Conservation (phyloP, 2,329 filamentous ascomycete species). For the Tolypocladium tropicale region DNA sequence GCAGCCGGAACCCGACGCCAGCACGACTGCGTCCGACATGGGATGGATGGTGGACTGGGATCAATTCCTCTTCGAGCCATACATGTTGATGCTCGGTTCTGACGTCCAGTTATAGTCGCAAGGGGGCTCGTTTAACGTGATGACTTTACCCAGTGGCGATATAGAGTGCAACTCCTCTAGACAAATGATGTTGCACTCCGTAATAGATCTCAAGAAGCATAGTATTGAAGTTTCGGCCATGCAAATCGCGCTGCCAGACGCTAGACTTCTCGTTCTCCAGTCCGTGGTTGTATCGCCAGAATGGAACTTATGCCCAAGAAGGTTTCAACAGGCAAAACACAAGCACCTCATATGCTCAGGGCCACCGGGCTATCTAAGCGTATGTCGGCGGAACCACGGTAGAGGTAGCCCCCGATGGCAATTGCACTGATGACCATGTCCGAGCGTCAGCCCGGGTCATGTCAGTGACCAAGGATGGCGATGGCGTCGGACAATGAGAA, state of each 20-base stretch:
- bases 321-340: background rate
- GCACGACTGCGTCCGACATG: slow-evolving; percentile 4
- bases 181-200: too few species aligned
- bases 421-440: background rate
- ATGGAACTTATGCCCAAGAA: background rate
- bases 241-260: background rate
- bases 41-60: slow-evolving; percentile 9
- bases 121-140: background rate
- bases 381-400: background rate
- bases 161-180: too few species aligned
- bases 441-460: background rate
- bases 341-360: background rate
- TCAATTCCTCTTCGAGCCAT: slow-evolving; percentile 10
- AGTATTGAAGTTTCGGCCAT: too few species aligned
- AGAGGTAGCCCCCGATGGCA: background rate
- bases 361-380: background rate
- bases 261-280: background rate
- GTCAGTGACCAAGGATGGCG: background rate
- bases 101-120: slow-evolving; percentile 6
- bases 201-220: too few species aligned
- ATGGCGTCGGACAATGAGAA: background rate
- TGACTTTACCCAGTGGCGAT: too few species aligned
- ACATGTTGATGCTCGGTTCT: slow-evolving; percentile 9
- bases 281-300: background rate
- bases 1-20: slow-evolving; percentile 2